Percentiles rank a stretch among this genome's conserved stretches.
Conservation (phyloP, 306 rosid species). For the Sindora glabra region DNA sequence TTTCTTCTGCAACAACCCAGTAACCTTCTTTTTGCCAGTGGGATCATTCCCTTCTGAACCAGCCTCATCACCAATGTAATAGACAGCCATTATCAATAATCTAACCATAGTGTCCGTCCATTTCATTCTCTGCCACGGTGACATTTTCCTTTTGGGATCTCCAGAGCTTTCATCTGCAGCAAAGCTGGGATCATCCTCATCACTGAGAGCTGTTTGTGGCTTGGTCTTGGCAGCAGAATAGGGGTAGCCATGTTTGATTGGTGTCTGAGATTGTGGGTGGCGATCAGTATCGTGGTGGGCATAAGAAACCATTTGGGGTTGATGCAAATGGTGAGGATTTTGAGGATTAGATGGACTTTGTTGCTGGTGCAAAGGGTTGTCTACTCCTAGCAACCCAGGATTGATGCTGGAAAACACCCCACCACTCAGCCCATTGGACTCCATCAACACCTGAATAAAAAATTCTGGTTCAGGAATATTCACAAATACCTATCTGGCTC, state of each 20-base stretch:
- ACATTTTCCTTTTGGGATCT: conserved; percentile 55
- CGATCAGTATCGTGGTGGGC: conserved; percentile 42
- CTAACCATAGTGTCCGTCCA: conserved; percentile 90
- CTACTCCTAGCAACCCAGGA: conserved; percentile 53
- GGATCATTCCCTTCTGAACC: conserved; percentile 49
- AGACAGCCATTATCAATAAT: conserved; percentile 83
- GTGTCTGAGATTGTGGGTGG: conserved; percentile 31
- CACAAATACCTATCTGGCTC: background rate
- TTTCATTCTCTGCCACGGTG: conserved; percentile 98
- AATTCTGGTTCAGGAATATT: background rate
- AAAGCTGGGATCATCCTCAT: conserved; percentile 60
- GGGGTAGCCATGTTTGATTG: conserved; percentile 32
- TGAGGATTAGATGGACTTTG: conserved; percentile 33
- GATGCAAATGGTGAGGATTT: conserved; percentile 45
- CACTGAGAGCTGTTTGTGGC: conserved; percentile 39
- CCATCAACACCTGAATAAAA: conserved; percentile 34
- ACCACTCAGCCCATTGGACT: conserved; percentile 44
- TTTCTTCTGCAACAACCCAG: conserved; percentile 77
- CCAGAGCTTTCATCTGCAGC: conserved; percentile 36
- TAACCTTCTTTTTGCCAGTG: conserved; percentile 41
- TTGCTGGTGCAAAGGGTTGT: conserved; percentile 49
- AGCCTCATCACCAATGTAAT: conserved; percentile 78
- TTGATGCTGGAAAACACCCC: conserved; percentile 52
- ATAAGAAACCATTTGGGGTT: conserved; percentile 39
- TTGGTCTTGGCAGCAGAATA: conserved; percentile 30